Evolutionary conservation across 495 filamentous ascomycete genomes (phyloP).

Genomic region (Amorphotheca resinae): DNA sequence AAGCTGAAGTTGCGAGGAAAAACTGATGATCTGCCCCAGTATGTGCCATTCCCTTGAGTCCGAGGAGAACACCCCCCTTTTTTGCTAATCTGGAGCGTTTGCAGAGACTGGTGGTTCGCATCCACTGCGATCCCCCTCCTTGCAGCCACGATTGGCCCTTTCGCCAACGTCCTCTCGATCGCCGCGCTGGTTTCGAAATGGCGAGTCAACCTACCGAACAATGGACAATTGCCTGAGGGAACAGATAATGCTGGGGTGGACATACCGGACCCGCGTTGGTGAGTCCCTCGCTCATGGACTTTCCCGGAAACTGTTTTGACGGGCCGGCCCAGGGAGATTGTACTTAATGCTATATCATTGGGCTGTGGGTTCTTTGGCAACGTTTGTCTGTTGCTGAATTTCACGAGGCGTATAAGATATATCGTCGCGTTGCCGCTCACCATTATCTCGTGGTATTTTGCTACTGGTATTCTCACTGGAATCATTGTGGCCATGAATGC

Average conservation of each 20-base stretch:
- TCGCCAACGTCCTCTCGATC: conserved; percentile 69
- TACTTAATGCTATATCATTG: conserved; percentile 54
- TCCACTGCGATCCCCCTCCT: conserved; percentile 64
- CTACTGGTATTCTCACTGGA: conserved; percentile 49
- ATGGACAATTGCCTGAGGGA: conserved; percentile 28
- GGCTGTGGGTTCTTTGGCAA: conserved; percentile 57
- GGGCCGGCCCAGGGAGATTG: conserved; percentile 25
- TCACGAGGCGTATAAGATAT: conserved; percentile 61
- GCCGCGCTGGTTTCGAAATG: conserved; percentile 57
- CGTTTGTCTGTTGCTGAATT: conserved; percentile 63
- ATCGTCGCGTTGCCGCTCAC: conserved; percentile 59
- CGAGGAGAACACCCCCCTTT: no score
- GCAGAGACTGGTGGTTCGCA: conserved; percentile 58
- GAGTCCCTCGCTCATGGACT: conserved; percentile 15
- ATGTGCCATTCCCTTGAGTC: conserved; percentile 5
- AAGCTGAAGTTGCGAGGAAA: conserved; percentile 24
- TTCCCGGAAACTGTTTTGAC: neutral
- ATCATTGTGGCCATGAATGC: conserved; percentile 47
- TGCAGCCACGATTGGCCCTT: conserved; percentile 56
- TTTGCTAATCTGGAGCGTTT: neutral
- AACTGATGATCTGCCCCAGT: conserved; percentile 29
- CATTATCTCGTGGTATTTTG: conserved; percentile 55
- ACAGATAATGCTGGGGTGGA: conserved; percentile 36
- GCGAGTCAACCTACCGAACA: conserved; percentile 33
- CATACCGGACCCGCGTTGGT: conserved; percentile 51